These are phyloP conservation scores for Marasmius oreades DNA, from an alignment of 1,284 basidiomycete species.

Conservation along the genomic window DNA sequence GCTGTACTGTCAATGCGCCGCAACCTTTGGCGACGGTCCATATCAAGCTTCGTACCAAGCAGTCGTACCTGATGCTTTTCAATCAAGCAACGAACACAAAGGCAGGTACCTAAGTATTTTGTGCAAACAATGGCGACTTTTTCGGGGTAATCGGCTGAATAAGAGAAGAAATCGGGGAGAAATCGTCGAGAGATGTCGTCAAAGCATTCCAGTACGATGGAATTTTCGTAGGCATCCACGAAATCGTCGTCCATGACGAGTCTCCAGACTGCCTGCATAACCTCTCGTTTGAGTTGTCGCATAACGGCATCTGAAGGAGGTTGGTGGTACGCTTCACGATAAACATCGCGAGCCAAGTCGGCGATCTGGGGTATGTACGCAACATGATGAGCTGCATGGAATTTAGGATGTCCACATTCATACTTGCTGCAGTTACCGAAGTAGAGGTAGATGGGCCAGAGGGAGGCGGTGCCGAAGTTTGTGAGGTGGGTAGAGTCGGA, in stretches of 20 bases:
- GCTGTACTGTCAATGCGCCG: slow-evolving; percentile 9
- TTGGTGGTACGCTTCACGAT: slow-evolving; percentile 10
- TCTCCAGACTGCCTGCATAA: slow-evolving; percentile 25
- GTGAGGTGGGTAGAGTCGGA: slow-evolving; percentile 23
- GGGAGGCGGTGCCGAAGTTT: slow-evolving; percentile 21
- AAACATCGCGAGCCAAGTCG: slow-evolving; percentile 20
- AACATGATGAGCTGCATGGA: slow-evolving; percentile 24
- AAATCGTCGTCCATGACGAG: slow-evolving; percentile 26
- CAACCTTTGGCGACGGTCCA: not conserved
- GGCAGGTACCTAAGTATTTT: slow-evolving; percentile 25
- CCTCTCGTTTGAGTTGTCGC: slow-evolving; percentile 23
- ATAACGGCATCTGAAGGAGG: slow-evolving; percentile 11
- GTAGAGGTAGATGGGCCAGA: slow-evolving; percentile 28
- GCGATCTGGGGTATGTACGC: slow-evolving; percentile 29
- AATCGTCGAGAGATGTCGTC: slow-evolving; percentile 18
- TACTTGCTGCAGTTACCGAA: slow-evolving; percentile 26
- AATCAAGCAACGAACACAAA: too few species aligned
- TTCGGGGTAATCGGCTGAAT: slow-evolving; percentile 28
- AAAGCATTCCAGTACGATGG: slow-evolving; percentile 20
- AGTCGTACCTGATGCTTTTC: slow-evolving; percentile 16
- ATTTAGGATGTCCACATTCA: slow-evolving; percentile 8
- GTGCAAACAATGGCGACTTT: slow-evolving; percentile 25
- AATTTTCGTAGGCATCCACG: slow-evolving; percentile 24
- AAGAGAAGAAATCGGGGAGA: slow-evolving; percentile 22
- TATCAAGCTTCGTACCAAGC: slow-evolving; percentile 20